These are phyloP conservation scores for Daldinia concentrica DNA, from an alignment of 495 filamentous ascomycete genomes.

Conservation along the genomic window DNA sequence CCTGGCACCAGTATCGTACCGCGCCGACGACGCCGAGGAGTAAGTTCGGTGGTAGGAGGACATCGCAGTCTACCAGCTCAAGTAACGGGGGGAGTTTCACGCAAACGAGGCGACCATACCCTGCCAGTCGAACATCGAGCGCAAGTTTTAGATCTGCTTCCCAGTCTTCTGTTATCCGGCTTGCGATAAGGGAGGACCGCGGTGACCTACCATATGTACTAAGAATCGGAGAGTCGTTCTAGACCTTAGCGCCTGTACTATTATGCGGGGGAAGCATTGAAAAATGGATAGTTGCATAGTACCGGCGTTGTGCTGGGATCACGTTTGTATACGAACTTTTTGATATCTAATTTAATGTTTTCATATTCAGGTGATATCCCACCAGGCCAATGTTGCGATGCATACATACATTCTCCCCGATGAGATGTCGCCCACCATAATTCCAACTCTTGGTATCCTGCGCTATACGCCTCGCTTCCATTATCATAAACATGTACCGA, in stretches of 20 bases:
- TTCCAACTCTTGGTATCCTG: conserved; percentile 2
- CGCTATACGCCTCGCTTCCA: conserved; percentile 3
- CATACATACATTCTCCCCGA: background rate
- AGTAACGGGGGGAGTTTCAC: conserved; percentile 54
- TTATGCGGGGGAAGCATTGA: background rate
- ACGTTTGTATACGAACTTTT: conserved; percentile 4
- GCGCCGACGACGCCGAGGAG: conserved; percentile 63
- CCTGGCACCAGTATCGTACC: conserved; percentile 54
- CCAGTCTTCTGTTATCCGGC: conserved; percentile 53
- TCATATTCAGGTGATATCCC: conserved; percentile 26
- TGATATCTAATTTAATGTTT: conserved; percentile 14
- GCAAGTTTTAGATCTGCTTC: conserved; percentile 51
- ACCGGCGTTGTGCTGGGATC: conserved; percentile 19
- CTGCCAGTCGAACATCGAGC: conserved; percentile 50
- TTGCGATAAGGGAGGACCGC: conserved; percentile 49
- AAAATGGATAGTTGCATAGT: conserved; percentile 20
- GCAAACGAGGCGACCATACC: conserved; percentile 54
- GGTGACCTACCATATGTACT: conserved; percentile 57
- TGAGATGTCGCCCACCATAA: background rate
- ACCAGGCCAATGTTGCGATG: background rate
- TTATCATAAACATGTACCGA: background rate
- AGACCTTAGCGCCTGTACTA: background rate
- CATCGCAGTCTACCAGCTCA: conserved; percentile 48
- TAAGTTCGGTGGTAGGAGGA: conserved; percentile 32
- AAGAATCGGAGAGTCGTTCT: conserved; percentile 38